Percentiles rank a stretch among this genome's conserved stretches.
Conservation (phyloP, 176 grass and related monocot species). For the Oryza nivara region DNA sequence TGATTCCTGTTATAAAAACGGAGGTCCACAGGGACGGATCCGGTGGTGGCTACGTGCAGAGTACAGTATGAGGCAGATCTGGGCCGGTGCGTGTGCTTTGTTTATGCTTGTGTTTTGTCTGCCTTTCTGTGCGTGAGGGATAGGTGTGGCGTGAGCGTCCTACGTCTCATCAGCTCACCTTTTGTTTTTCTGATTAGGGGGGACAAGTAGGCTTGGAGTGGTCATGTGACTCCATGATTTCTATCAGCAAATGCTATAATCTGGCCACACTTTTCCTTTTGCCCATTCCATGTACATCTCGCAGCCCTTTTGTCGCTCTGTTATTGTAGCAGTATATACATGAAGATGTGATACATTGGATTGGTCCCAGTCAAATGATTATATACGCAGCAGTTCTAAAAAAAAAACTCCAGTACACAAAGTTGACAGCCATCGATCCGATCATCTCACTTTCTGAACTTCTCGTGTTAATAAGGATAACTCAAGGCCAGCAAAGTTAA, state of each 20-base stretch:
- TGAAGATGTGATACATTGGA: too few species aligned
- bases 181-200: conserved; percentile 6
- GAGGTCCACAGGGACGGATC: not conserved
- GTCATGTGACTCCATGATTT: conserved; percentile 64
- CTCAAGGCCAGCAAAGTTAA: not conserved
- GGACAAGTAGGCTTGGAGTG: conserved; percentile 25
- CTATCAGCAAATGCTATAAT: conserved; percentile 29
- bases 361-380: too few species aligned
- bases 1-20: too few species aligned
- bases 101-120: conserved; percentile 27
- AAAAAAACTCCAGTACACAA: too few species aligned
- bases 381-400: too few species aligned
- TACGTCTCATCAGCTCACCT: not conserved
- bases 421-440: too few species aligned
- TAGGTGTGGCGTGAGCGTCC: conserved; percentile 16
- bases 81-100: not conserved
- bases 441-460: not conserved
- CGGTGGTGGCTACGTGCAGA: too few species aligned
- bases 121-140: conserved; percentile 6
- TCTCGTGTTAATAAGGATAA: not conserved
- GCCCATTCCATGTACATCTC: not conserved
- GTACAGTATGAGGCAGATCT: not conserved
- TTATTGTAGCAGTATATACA: not conserved
- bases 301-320: not conserved
- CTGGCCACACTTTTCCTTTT: not conserved